Conservation (phyloP, 768 basidiomycete species). For the Suillus lakei region DNA sequence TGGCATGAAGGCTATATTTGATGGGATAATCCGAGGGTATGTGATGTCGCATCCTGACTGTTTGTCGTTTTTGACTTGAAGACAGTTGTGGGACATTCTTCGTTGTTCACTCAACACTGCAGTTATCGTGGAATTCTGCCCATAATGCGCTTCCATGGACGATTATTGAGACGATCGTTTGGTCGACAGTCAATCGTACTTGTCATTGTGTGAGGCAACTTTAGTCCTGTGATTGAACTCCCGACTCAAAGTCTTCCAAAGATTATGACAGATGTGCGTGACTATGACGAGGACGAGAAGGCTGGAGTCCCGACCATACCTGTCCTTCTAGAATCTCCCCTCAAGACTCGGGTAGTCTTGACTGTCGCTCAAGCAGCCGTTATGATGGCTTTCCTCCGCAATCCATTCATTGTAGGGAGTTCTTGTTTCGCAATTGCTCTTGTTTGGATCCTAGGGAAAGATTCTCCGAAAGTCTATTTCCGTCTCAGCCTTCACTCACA, state of each 20-base stretch:
- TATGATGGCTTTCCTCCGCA: background rate
- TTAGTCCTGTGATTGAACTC: too few species aligned
- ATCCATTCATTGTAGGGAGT: background rate
- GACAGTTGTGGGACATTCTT: background rate
- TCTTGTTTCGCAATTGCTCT: background rate
- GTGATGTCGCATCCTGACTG: background rate
- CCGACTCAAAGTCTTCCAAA: background rate
- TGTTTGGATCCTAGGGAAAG: background rate
- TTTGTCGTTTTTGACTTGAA: background rate
- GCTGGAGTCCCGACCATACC: background rate
- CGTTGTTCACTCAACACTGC: background rate
- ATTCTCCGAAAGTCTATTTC: background rate
- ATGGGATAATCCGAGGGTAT: background rate
- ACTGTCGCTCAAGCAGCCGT: background rate
- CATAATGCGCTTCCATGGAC: background rate
- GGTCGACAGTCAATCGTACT: background rate
- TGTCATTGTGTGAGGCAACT: background rate
- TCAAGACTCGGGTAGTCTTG: background rate
- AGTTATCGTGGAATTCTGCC: background rate
- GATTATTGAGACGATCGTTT: background rate
- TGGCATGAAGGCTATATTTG: conserved; percentile 2
- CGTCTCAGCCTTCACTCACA: background rate
- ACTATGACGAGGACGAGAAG: background rate
- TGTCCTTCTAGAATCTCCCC: background rate
- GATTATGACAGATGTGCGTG: background rate